These are phyloP conservation scores for Annulohypoxylon nitens DNA, from an alignment of 495 filamentous ascomycete genomes.

Conservation along the genomic window DNA sequence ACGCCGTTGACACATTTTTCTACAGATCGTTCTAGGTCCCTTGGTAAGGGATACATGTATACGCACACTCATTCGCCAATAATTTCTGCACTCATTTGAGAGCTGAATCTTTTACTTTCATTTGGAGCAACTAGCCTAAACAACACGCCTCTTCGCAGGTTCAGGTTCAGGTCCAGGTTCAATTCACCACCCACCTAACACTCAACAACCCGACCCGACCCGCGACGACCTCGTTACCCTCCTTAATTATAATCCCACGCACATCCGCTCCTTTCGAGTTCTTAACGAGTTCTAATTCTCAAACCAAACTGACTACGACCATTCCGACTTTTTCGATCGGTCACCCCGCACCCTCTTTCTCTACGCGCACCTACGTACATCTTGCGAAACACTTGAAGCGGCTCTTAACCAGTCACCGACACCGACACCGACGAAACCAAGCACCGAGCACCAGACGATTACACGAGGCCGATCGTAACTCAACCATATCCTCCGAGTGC, in stretches of 20 bases:
- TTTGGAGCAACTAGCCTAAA: background rate
- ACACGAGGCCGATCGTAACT: background rate
- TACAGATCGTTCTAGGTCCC: conserved; percentile 12
- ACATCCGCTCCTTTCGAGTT: background rate
- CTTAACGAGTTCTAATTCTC: background rate
- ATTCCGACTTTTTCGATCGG: background rate
- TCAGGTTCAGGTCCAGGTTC: background rate
- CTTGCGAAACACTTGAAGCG: background rate
- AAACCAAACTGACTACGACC: background rate
- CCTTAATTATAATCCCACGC: background rate
- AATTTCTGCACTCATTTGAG: conserved; percentile 1
- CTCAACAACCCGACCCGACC: conserved; percentile 2
- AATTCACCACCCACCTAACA: background rate
- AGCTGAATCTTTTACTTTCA: background rate
- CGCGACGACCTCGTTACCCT: background rate
- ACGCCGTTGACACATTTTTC: background rate
- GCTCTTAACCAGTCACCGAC: background rate
- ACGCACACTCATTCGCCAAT: conserved; percentile 8
- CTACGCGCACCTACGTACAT: background rate
- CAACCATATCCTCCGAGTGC: conserved; percentile 2
- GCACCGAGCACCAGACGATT: background rate
- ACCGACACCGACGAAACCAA: background rate
- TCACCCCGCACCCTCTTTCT: conserved; percentile 17
- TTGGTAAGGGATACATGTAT: conserved; percentile 33
- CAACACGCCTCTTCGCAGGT: conserved; percentile 10